Base-by-base conservation (phyloP, 805 yeast species). In the Starmerella davenportii region DNA sequence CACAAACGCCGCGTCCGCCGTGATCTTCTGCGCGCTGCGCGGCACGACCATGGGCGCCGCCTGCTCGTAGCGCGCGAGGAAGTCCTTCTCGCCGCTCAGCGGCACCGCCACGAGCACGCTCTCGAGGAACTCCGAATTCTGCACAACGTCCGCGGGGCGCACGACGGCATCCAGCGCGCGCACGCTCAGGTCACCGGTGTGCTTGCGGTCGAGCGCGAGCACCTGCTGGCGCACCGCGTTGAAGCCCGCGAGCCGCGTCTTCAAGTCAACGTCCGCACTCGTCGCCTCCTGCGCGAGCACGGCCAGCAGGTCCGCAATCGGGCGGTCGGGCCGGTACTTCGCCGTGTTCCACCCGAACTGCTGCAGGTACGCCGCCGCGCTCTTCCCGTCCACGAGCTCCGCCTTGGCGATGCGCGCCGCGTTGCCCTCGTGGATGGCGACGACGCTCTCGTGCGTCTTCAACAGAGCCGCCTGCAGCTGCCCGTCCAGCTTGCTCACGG, bases 71-170 rank as follows among this genome's bases (percentile, higher is more conserved):
- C 67, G 52, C 44, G 63, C 61, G 43, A 75, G 58, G 54, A 84
- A 90, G 27, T 72, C 77, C 32, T 65, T 58, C 43, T 69, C 65
- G 46, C 69, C 60, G 41, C 59, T 58, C 53, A 73, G 73, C 39
- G 96, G 96, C 19, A 90, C 93, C 0, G 87, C 98, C 38, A 90
- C 65, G 41, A 90, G 65, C n/a, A 81, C 65, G 0, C 95, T 82
- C 35, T 75, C 74, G 54, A 90, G 68, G 58, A 85, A 80, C 45
- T 87, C 96, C 4, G 93, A 79, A 50, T 74, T 72, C 47, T 79
- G 64, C 14, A 90, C 85, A 56, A 90, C 80, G 52, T 90, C 82
- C 38, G 74, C 73, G 9, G 82, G 77, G 38, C 70, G 70, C 37
- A 90, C 95, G 40, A 87, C 69, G 52, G 81, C 90, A 55, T 87